Base-by-base conservation (phyloP, 495 filamentous ascomycete species). In the Hamigera avellanea region DNA sequence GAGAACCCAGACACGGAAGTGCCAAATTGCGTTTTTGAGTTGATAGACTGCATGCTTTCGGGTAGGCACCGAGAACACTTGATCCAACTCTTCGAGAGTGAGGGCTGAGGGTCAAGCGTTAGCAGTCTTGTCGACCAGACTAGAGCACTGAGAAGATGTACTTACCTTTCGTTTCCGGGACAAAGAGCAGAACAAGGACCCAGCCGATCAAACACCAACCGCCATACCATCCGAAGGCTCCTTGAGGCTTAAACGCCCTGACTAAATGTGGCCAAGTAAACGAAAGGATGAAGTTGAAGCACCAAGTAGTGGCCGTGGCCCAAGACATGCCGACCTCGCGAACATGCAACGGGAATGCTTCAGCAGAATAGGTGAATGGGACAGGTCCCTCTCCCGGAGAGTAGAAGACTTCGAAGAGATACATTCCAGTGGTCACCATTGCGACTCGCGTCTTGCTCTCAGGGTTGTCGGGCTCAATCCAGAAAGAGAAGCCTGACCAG, bases 261-360 rank as follows among this genome's bases (percentile, higher is more conserved):
- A 62, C 42, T 12, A 80, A 53, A 14, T 50, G 47, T 0, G 73
- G 74, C 58, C 72, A 77, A 0, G 75, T 77, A 14, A 80, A 60
- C 12, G 66, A 69, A 0, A 80, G 56, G 31, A 78, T 60, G 39
- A 71, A 70, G 29, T 67, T 69, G 38, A 69, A 69, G 33, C 58
- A 62, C 66, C 66, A 70, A 1, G 53, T 59, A n/a, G 64, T 73
- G 6, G 59, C 65, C 7, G 66, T 72, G 10, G 65, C 68, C 60
- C 72, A 77, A 0, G 71, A 67, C 80, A 84, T 85, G 8, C 79
- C 81, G 18, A 82, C 61, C 41, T 84, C 78, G 28, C 72, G 72
- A 33, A 80, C 73, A 18, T 76, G 60, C 21, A 73, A 40, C 1
- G 72, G 73, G 46, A 76, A 78, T 8, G 67, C 63, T 39, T 78